Conservation (phyloP, 73 alveolate genomes). For the Tetrahymena thermophila region DNA sequence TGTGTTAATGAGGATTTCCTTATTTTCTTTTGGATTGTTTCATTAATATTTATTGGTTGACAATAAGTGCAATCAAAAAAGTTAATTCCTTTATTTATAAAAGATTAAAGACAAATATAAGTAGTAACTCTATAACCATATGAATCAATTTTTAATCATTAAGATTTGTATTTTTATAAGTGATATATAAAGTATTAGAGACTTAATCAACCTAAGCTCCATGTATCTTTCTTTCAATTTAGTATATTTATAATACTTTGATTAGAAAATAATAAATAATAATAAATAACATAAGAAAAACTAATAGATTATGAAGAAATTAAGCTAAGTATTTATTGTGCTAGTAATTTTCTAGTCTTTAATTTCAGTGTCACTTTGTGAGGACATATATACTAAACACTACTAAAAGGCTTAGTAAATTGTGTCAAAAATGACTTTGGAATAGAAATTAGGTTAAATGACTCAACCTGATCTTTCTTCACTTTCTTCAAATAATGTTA, state of each 20-base stretch:
- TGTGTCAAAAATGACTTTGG: conserved; percentile 10
- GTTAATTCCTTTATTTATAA: too few relatives aligned
- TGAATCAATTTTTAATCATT: background rate
- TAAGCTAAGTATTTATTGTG: background rate
- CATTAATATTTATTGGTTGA: background rate
- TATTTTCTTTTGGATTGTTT: background rate
- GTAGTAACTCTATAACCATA: too few relatives aligned
- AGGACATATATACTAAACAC: background rate
- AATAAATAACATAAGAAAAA: too few relatives aligned
- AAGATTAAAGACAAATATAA: background rate
- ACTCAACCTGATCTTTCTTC: conserved; percentile 2
- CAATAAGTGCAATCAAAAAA: background rate
- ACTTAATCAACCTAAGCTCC: too few relatives aligned
- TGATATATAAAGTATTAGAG: background rate
- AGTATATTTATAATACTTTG: background rate
- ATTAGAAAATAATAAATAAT: too few relatives aligned
- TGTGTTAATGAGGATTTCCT: background rate
- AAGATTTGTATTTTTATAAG: background rate
- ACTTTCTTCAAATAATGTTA: background rate
- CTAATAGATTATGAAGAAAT: background rate
- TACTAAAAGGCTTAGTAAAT: conserved; percentile 11
- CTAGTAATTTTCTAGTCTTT: background rate
- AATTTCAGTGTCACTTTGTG: background rate
- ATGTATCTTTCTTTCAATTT: background rate
- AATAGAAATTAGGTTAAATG: conserved; percentile 23